These are phyloP conservation scores for Mucor racemosus DNA, from an alignment of 371 early-diverging fungal genomes.

Conservation along the genomic window DNA sequence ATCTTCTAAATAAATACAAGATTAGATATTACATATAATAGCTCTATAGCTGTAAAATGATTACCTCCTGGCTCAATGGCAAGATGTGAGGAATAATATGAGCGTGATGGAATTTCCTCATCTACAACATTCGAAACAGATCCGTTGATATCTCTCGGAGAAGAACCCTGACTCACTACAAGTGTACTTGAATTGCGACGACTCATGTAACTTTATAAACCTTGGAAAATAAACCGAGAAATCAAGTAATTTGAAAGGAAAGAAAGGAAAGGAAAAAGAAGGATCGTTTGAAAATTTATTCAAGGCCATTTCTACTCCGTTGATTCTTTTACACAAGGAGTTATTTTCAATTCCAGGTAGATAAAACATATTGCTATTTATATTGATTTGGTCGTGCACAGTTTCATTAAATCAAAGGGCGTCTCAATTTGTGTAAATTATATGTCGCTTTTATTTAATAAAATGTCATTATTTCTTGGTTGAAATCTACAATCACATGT, in stretches of 20 bases:
- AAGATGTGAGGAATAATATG: slow-evolving; percentile 51
- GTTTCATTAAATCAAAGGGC: not conserved
- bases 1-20: slow-evolving; percentile 2
- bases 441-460: not conserved
- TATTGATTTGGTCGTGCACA: not conserved
- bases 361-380: too few species aligned
- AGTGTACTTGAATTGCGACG: slow-evolving; percentile 4
- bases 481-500: too few species aligned
- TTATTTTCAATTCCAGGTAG: not conserved
- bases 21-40: too few species aligned
- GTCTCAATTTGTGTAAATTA: not conserved
- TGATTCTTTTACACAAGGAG: not conserved
- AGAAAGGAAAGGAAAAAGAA: not conserved
- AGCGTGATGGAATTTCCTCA: slow-evolving; percentile 53
- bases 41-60: not conserved
- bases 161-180: slow-evolving; percentile 4
- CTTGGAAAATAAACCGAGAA: not conserved
- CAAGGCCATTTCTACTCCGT: not conserved
- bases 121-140: slow-evolving; percentile 18
- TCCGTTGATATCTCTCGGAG: slow-evolving; percentile 28
- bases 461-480: too few species aligned
- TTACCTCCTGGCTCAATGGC: slow-evolving; percentile 33
- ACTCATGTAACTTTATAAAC: not conserved
- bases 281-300: not conserved
- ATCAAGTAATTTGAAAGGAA: not conserved